A percentile compares a stretch with the other conserved stretches of the same genome.
phyloP scores from a whole-genome alignment of 2,329 filamentous ascomycete genomes.

The Kalmusia sp. region DNA sequence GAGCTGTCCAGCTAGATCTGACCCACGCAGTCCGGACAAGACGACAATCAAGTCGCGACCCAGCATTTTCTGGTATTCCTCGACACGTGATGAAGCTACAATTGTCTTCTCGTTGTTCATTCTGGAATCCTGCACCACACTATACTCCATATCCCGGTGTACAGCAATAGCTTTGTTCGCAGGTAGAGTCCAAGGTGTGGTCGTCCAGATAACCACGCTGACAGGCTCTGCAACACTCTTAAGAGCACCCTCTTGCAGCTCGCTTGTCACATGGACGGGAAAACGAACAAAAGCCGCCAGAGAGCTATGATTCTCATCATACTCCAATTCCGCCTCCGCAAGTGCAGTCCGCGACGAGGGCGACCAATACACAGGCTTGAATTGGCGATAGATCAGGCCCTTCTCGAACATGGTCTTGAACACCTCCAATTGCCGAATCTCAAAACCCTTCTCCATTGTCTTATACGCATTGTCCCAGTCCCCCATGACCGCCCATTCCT shows the following conservation, averaged over 20 bases:
- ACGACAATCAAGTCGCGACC: slow-evolving; percentile 56
- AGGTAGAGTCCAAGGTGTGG: slow-evolving; percentile 95
- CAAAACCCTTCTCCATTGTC: slow-evolving; percentile 79
- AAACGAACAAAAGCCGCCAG: slow-evolving; percentile 82
- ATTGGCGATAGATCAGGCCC: slow-evolving; percentile 74
- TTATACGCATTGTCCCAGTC: slow-evolving; percentile 80
- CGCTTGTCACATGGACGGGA: slow-evolving; percentile 62
- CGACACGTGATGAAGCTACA: slow-evolving; percentile 74
- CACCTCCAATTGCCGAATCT: slow-evolving; percentile 75
- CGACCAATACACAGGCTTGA: slow-evolving; percentile 88
- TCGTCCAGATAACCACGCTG: slow-evolving; percentile 95
- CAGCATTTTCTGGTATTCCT: slow-evolving; percentile 52
- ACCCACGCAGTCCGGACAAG: slow-evolving; percentile 66
- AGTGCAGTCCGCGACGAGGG: slow-evolving; percentile 79
- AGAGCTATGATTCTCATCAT: slow-evolving; percentile 76
- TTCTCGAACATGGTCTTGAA: slow-evolving; percentile 78
- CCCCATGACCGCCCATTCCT: slow-evolving; percentile 77
- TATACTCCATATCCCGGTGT: slow-evolving; percentile 76
- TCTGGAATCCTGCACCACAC: slow-evolving; percentile 61
- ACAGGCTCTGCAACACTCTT: slow-evolving; percentile 47
- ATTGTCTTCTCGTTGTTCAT: slow-evolving; percentile 65
- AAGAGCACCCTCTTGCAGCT: slow-evolving; percentile 50
- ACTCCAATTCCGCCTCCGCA: slow-evolving; percentile 85
- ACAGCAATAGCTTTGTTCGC: slow-evolving; percentile 91
- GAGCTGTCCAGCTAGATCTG: slow-evolving; percentile 66